phyloP scores from a whole-genome alignment of 2,329 filamentous ascomycete species.

The Alternaria hordeiaustralica region DNA sequence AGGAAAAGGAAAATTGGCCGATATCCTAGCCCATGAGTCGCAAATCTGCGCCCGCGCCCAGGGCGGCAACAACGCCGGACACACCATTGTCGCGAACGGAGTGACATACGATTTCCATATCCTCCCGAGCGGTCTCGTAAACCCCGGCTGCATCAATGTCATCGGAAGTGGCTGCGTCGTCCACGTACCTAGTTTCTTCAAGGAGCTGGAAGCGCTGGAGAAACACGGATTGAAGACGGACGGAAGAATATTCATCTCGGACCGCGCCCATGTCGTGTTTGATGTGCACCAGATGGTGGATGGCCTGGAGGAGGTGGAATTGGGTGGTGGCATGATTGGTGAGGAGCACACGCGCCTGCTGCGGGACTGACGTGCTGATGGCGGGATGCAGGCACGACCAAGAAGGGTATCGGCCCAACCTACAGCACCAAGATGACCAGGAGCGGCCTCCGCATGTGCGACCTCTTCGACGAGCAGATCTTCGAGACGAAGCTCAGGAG shows the following conservation, averaged over 20 bases:
- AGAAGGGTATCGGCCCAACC: constrained; percentile 62
- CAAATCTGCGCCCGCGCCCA: constrained; percentile 65
- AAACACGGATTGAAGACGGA: constrained; percentile 65
- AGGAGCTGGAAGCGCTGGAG: constrained; percentile 67
- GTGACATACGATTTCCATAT: constrained; percentile 55
- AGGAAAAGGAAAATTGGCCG: constrained; percentile 66
- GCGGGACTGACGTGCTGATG: constrained; percentile 24
- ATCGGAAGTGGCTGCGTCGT: constrained; percentile 72
- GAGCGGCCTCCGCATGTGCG: constrained; percentile 69
- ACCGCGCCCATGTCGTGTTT: constrained; percentile 69
- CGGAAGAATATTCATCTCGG: constrained; percentile 68
- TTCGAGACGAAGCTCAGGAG: constrained; percentile 72
- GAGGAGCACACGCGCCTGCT: constrained; percentile 7
- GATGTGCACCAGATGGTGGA: constrained; percentile 72
- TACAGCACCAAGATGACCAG: constrained; percentile 70
- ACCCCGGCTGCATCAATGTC: constrained; percentile 73
- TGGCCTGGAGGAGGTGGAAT: constrained; percentile 67
- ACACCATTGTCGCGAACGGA: constrained; percentile 53
- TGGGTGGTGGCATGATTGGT: constrained; percentile 55
- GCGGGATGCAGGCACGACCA: constrained; percentile 57
- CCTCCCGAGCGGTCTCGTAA: constrained; percentile 70
- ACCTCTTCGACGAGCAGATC: constrained; percentile 69
- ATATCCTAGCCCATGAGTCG: constrained; percentile 60
- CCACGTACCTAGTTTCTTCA: constrained; percentile 71
- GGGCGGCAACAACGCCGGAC: constrained; percentile 66